Percentiles rank a stretch among this genome's conserved stretches.
Conservation (phyloP, 495 filamentous ascomycete genomes). For the Lophiostoma macrostomum region DNA sequence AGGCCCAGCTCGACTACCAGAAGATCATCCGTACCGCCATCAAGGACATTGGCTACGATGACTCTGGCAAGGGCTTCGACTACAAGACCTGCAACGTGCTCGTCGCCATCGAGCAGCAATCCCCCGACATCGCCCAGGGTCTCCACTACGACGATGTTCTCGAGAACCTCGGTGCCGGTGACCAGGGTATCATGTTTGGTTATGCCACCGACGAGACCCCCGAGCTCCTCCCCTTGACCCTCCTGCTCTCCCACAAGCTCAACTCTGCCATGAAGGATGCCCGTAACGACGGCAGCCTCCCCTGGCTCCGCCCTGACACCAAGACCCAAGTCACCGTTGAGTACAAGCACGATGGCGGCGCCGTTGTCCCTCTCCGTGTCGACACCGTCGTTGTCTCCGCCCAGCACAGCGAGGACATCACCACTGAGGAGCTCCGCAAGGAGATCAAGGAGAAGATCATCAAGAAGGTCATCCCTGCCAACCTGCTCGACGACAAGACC, state of each 20-base stretch:
- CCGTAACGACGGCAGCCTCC: slow-evolving; percentile 77
- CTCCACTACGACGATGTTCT: slow-evolving; percentile 94
- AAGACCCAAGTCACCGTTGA: slow-evolving; percentile 99
- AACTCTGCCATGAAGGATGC: slow-evolving; percentile 89
- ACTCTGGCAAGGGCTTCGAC: slow-evolving; percentile 96
- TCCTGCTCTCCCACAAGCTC: slow-evolving; percentile 91
- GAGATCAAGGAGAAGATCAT: slow-evolving; percentile 98
- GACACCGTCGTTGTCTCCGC: slow-evolving; percentile 96
- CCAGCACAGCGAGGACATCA: slow-evolving; percentile 85
- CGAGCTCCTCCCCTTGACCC: slow-evolving; percentile 89
- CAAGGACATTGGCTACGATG: slow-evolving; percentile 98
- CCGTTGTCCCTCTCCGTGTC: slow-evolving; percentile 85
- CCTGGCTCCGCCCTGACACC: slow-evolving; percentile 96
- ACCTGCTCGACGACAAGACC: slow-evolving; percentile 88
- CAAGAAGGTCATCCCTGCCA: slow-evolving; percentile 83
- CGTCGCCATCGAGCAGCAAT: slow-evolving; percentile 99
- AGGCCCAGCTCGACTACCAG: slow-evolving; percentile 93
- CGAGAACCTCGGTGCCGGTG: slow-evolving; percentile 96
- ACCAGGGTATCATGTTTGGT: slow-evolving; percentile 99
- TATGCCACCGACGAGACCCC: slow-evolving; percentile 99
- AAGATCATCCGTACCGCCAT: slow-evolving; percentile 92
- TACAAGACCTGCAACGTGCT: slow-evolving; percentile 99
- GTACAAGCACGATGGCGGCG: slow-evolving; percentile 94
- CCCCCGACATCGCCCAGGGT: slow-evolving; percentile 97
- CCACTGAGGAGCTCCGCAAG: slow-evolving; percentile 88